Evolutionary conservation across 2,329 filamentous ascomycete species (phyloP).

Genomic region (Aspergillus sp.): DNA sequence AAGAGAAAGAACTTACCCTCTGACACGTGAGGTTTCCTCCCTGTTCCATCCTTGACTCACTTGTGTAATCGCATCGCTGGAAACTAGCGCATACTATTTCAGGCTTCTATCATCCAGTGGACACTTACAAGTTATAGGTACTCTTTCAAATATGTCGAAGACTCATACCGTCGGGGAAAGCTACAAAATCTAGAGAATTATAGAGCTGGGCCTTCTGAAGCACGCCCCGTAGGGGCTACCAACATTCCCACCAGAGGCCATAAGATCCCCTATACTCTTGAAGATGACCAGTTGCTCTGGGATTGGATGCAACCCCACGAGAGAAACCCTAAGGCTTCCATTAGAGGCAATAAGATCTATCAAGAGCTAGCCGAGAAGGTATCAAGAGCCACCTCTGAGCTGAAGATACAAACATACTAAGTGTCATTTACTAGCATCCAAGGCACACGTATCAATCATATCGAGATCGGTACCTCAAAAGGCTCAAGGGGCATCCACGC

Average conservation of each 20-base stretch:
- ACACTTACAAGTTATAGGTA: slow-evolving; percentile 38
- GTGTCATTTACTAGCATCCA: slow-evolving; percentile 35
- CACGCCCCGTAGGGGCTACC: slow-evolving; percentile 49
- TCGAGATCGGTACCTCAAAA: slow-evolving; percentile 50
- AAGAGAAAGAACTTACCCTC: slow-evolving; percentile 51
- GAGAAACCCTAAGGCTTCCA: slow-evolving; percentile 31
- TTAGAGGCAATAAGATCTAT: slow-evolving; percentile 49
- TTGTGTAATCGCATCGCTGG: background rate
- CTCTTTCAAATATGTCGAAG: slow-evolving; percentile 61
- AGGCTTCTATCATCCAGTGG: too few species aligned
- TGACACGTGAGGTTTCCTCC: slow-evolving; percentile 45
- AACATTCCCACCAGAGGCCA: slow-evolving; percentile 37
- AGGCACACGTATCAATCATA: slow-evolving; percentile 53
- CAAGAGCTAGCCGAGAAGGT: slow-evolving; percentile 45
- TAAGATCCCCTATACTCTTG: slow-evolving; percentile 40
- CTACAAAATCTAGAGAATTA: slow-evolving; percentile 54
- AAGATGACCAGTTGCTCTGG: slow-evolving; percentile 49
- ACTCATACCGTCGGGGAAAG: slow-evolving; percentile 52
- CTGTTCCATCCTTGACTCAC: background rate
- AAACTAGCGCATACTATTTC: too few species aligned
- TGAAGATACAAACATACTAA: background rate
- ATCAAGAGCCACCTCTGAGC: slow-evolving; percentile 9
- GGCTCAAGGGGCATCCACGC: slow-evolving; percentile 37
- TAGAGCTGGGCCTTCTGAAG: slow-evolving; percentile 47
- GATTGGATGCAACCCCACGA: slow-evolving; percentile 46